Percentiles rank a stretch among this genome's conserved stretches.
phyloP scores from a whole-genome alignment of 306 rosid species.

The Pachyrhizus erosus region DNA sequence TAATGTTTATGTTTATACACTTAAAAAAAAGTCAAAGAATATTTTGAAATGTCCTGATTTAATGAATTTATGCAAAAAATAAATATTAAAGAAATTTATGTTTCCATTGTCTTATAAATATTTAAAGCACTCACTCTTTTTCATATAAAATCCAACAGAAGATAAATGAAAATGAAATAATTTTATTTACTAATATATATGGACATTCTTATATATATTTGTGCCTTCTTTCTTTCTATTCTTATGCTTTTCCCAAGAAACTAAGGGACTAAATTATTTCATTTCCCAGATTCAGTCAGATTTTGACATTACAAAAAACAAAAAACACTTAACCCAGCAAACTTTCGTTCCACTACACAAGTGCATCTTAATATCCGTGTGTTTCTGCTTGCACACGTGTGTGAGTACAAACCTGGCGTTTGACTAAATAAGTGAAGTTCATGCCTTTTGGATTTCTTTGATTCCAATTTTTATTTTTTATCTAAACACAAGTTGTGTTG shows the following conservation, averaged over 20 bases:
- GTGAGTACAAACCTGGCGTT: background rate
- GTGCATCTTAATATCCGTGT: background rate
- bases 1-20: no score
- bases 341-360: background rate
- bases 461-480: background rate
- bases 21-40: no score
- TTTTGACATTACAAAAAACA: background rate
- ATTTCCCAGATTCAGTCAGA: background rate
- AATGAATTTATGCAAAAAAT: no score
- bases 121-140: no score
- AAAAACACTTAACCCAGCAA: background rate
- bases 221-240: background rate
- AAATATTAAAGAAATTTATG: no score
- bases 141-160: no score
- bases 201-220: no score
- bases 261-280: background rate
- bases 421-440: background rate
- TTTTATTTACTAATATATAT: no score
- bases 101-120: no score
- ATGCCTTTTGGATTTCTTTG: background rate
- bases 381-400: background rate
- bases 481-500: conserved; percentile 32
- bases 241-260: background rate
- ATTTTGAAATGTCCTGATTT: no score
- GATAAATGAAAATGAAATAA: no score